Evolutionary conservation across 2,329 filamentous ascomycete genomes (phyloP), one percentile per base, ranked within the genome.

Genomic region (Emericellopsis cladophorae): DNA sequence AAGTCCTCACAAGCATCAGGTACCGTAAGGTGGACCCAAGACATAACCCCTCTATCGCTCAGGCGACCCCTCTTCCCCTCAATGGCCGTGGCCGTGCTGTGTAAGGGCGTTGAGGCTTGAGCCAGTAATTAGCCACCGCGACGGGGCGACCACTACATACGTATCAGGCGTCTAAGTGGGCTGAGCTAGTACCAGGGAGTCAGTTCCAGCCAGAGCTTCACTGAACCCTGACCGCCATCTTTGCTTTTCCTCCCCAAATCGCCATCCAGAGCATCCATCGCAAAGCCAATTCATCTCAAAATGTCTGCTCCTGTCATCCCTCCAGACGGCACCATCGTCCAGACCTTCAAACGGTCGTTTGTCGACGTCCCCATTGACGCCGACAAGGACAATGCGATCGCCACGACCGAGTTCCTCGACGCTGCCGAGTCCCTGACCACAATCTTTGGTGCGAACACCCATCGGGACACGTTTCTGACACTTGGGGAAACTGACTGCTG

Each of bases 331-430:
- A 95, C 88, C 54, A 88, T 89, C 69, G 82, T 96, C 65, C 79
- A 93, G 59, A 84, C 80, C 52, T 73, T 93, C 63, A 84, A 84
- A 69, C 74, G 74, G 59, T 90, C 84, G 53, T 98, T 95, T 67
- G 71, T 74, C 48, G 77, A 90, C 52, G 90, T 96, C 41, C 80
- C 84, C 12, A 64, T 95, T 52, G 76, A 87, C 53, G 69, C 73
- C 46, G 71, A 73, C 50, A 81, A 84, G 51, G 80, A 79, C 64
- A 82, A 87, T 67, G 83, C 79, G 45, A 79, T 96, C 54, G 66
- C 77, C 41, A 96, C 92, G 37, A 76, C 75, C 43, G 79, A 93
- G 60, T 98, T 96, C 65, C 81, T 96, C 48, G 84, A 94, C 49
- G 92, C 92, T 43, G 76, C 87, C 40, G 88, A 95, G 73, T 80